phyloP scores from a whole-genome alignment of 192 early-diverging fungal species.

The Backusella liffmaniae region DNA sequence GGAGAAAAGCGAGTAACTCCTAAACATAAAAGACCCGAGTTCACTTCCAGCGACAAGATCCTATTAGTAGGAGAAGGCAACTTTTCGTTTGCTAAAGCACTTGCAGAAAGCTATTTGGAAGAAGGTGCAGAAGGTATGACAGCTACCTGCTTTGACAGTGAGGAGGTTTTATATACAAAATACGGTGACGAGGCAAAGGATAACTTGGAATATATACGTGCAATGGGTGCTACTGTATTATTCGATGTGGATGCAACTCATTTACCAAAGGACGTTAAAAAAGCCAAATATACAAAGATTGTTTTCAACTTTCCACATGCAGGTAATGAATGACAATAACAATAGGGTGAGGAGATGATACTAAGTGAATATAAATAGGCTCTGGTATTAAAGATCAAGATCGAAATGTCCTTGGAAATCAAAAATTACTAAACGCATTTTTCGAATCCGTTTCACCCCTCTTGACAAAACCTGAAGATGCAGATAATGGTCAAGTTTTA shows the following conservation, averaged over 20 bases:
- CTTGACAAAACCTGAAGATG: constrained; percentile 36
- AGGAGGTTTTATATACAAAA: constrained; percentile 66
- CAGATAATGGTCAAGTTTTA: not conserved
- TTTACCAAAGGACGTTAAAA: constrained; percentile 58
- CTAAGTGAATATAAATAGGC: constrained; percentile 35
- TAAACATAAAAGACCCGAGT: constrained; percentile 5
- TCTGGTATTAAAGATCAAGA: constrained; percentile 91
- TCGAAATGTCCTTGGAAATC: constrained; percentile 81
- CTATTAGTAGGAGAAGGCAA: constrained; percentile 91
- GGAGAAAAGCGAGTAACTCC: not conserved
- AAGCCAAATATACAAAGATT: constrained; percentile 71
- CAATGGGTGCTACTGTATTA: constrained; percentile 65
- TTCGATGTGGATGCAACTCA: constrained; percentile 80
- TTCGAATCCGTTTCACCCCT: constrained; percentile 56
- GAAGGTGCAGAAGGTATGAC: constrained; percentile 57
- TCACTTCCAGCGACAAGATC: constrained; percentile 49
- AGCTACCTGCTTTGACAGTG: constrained; percentile 78
- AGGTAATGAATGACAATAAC: constrained; percentile 43
- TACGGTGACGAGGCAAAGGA: constrained; percentile 69
- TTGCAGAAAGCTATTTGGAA: constrained; percentile 55
- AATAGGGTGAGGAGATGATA: not conserved
- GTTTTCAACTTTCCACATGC: constrained; percentile 97
- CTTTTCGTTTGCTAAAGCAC: constrained; percentile 83
- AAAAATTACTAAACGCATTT: constrained; percentile 63
- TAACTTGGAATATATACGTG: constrained; percentile 60